Evolutionary conservation across 1,284 basidiomycete genomes (phyloP), one percentile per base, ranked within the genome.

Genomic region (Malassezia obtusa): DNA sequence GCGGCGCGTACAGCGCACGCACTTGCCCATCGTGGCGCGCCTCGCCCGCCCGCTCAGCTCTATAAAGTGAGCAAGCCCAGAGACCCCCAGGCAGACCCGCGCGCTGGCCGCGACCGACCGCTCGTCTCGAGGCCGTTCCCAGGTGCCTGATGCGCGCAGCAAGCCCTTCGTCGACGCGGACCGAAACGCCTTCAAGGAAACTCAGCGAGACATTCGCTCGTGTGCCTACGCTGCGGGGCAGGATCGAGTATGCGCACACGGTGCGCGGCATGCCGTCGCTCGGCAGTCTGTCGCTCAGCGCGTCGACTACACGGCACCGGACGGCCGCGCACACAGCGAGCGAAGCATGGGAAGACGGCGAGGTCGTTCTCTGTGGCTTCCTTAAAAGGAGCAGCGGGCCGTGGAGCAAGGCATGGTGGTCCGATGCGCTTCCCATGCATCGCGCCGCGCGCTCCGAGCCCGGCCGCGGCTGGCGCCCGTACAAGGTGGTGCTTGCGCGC

Each of bases 401-500:
- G 28, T 25, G 50, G 15, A 50, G 48, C 11, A 32, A 50, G 3
- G 53, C 53, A 4, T 56, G 53, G 53, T 50, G 47, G 39, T 30
- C 43, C 9, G 53, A 56, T 31, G 31, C 53, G 6, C 21, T 56
- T 4, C 28, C 48, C 1, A 45, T 12, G 14, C 3, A 38, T 14
- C 24, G 37, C 9, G 15, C n/a, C 10, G 8, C 19, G n/a, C 19
- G 25, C 3, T 35, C 25, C 11, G 53, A 56, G 22, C 53, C 53
- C 9, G 53, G 53, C 9, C 53, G 43, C 22, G 71, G 71, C 32
- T 73, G 71, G 71, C 71, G 72, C 38, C 67, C 71, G 9, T 73
- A 68, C 48, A 64, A 65, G 8, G 68, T 65, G 22, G 50, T 69
- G 12, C 52, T 73, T n/a, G 52, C 58, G 8, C 64, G 64, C 26